Evolutionary conservation across 2,329 filamentous ascomycete genomes (phyloP), one percentile per base, ranked within the genome.

Genomic region (Aspergillus calidoustus): DNA sequence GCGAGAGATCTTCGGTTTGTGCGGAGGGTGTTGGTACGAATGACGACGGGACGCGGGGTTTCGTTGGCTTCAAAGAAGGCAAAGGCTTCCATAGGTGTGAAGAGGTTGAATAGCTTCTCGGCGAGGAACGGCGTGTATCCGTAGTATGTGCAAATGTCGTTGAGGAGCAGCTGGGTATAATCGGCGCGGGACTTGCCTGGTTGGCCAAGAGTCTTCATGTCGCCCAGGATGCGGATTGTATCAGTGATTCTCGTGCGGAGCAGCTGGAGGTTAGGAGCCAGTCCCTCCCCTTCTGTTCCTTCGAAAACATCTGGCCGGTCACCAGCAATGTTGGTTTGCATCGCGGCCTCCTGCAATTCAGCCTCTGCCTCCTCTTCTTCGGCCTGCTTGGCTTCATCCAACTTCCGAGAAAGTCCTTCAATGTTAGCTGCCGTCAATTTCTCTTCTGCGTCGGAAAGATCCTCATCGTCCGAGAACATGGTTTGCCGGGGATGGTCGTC

Each of bases 1-100:
- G 95, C 95, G 19, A 99, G 89, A 65, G 96, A 93, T 68, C 88
- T 81, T 68, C 88, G 82, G 71, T 89, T 87, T 17, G 88, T 89
- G 69, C 92, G 90, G 62, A 99, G 86, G 8, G 94, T 99, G 80
- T 99, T 99, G 65, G 95, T 98, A 73, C 95, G 89, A 75, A 99
- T 96, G 67, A 99, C 95, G 61, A 99, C 89, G 4, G 95, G 95
- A 55, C 95, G 88, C 15, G 93, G 88, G 30, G 91, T 93, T 81
- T 99, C 95, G 87, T 99, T 99, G 71, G 94, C 94, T 81, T 99
- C 95, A 81, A 99, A 98, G 80, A 99, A 99, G 58, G 93, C 93
- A 70, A 98, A 96, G 0, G 95, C 95, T 81, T 99, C 95, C 70
- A 90, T 89, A 0, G 95, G 92, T 1, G 93, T 88, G 80, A 99